phyloP scores from a whole-genome alignment of 2,329 filamentous ascomycete genomes.

The Neonectria sp. region DNA sequence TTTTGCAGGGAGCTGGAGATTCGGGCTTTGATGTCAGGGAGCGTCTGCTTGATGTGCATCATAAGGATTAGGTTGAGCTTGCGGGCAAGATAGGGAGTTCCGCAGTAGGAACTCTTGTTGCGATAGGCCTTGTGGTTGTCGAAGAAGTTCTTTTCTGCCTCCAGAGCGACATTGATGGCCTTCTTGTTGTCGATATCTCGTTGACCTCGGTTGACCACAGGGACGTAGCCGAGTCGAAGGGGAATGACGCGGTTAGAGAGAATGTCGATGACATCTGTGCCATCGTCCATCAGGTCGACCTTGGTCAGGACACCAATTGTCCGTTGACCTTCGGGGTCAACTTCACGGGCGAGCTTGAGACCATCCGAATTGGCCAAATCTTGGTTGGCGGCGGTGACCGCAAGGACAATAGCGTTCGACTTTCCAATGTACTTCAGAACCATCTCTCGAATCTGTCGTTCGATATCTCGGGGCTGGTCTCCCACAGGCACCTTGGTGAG shows the following conservation, averaged over 20 bases:
- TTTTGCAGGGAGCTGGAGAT: conserved; percentile 96
- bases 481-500: conserved; percentile 97
- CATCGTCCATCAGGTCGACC: conserved; percentile 99
- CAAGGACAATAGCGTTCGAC: conserved; percentile 97
- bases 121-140: conserved; percentile 98
- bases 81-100: conserved; percentile 94
- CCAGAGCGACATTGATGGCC: conserved; percentile 89
- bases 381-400: conserved; percentile 96
- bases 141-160: conserved; percentile 97
- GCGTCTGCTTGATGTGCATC: conserved; percentile 99
- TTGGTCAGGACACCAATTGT: conserved; percentile 99
- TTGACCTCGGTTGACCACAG: conserved; percentile 97
- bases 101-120: conserved; percentile 99
- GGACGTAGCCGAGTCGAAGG: conserved; percentile 93
- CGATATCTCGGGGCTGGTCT: conserved; percentile 96
- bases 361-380: conserved; percentile 99
- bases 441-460: conserved; percentile 97
- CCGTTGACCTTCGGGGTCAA: conserved; percentile 96
- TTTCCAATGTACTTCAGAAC: conserved; percentile 99
- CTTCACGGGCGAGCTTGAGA: conserved; percentile 94
- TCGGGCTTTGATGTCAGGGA: conserved; percentile 97
- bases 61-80: conserved; percentile 99
- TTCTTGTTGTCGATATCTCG: conserved; percentile 99
- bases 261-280: conserved; percentile 98
- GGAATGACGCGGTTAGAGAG: conserved; percentile 97